Evolutionary conservation across 208 protist species (phyloP), one percentile per base, ranked within the genome.

Genomic region (Angomonas ambiguus): DNA sequence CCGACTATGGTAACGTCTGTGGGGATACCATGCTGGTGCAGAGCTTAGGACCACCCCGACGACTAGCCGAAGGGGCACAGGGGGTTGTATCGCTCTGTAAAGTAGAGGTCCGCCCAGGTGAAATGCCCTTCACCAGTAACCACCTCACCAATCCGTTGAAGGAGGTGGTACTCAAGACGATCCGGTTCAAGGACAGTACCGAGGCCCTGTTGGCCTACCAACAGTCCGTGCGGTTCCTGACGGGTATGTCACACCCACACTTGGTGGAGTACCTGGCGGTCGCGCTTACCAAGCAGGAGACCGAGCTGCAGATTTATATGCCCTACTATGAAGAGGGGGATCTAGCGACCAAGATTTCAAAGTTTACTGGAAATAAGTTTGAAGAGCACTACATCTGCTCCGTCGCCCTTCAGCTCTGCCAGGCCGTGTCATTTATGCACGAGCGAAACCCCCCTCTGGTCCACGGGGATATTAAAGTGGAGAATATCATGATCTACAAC

Each of bases 381-480:
- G 72, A 80, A 2, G 82, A 93, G 72, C 62, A 53, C 16, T 76
- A 77, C 51, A 42, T 93, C 57, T 79, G 72, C 69, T 86, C 81
- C 30, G 28, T 89, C 31, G 76, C 71, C 16, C 69, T 93, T 28
- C 86, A 93, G 76, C 71, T 90, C 13, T 69, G 74, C 32, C 45
- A 66, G 18, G 83, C 79, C 25, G 51, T 94, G 18, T 49, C 62
- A 20, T 90, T 88, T 48, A 58, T 94, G 49, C 88, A 94, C 71
- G 76, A 86, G 61, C 83, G 76, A 56, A 88, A 87, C 62, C 86
- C 86, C 5, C 82, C 86, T 38, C 82, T 94, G 48, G 81, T 90
- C 0, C 88, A 94, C 71, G 83, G 88, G 53, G 88, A 94, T 65
- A 69, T 94, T 48, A 94, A 94, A 59, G 48, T 76, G 31, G 85